Conservation (phyloP, 495 filamentous ascomycete genomes). For the Penicillium soppii region DNA sequence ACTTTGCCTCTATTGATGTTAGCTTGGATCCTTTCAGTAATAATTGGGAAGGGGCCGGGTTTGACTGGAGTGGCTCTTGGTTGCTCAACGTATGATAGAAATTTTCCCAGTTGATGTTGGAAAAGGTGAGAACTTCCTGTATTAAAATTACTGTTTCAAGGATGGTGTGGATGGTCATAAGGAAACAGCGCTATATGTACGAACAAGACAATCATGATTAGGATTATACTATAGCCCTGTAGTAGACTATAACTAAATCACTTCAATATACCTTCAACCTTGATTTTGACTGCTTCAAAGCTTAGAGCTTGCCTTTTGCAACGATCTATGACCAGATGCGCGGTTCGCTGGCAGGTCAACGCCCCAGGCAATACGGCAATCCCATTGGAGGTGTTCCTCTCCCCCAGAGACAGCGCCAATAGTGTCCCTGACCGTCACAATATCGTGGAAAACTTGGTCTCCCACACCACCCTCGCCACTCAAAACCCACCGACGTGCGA, state of each 20-base stretch:
- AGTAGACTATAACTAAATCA: too few species aligned
- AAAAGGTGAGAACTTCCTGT: too few species aligned
- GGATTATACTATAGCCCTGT: too few species aligned
- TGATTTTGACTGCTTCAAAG: slow-evolving; percentile 1
- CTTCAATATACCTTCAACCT: background rate
- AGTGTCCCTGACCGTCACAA: slow-evolving; percentile 7
- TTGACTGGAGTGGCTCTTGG: slow-evolving; percentile 33
- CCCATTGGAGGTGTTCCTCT: slow-evolving; percentile 28
- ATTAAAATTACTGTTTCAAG: too few species aligned
- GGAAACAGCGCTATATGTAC: background rate
- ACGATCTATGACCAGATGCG: slow-evolving; percentile 30
- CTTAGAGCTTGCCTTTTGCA: slow-evolving; percentile 7
- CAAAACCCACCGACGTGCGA: slow-evolving; percentile 34
- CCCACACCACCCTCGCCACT: slow-evolving; percentile 31
- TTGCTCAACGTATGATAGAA: slow-evolving; percentile 19
- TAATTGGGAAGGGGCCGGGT: slow-evolving; percentile 28
- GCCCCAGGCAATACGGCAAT: slow-evolving; percentile 34
- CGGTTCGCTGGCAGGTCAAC: slow-evolving; percentile 25
- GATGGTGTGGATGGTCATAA: too few species aligned
- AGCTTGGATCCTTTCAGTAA: slow-evolving; percentile 22
- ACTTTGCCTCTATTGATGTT: slow-evolving; percentile 16
- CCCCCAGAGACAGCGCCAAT: background rate
- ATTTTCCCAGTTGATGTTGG: too few species aligned
- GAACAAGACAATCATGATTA: background rate
- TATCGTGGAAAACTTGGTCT: slow-evolving; percentile 32